Conservation (phyloP, 257 asterid genomes). For the Thymus quinquecostatus region DNA sequence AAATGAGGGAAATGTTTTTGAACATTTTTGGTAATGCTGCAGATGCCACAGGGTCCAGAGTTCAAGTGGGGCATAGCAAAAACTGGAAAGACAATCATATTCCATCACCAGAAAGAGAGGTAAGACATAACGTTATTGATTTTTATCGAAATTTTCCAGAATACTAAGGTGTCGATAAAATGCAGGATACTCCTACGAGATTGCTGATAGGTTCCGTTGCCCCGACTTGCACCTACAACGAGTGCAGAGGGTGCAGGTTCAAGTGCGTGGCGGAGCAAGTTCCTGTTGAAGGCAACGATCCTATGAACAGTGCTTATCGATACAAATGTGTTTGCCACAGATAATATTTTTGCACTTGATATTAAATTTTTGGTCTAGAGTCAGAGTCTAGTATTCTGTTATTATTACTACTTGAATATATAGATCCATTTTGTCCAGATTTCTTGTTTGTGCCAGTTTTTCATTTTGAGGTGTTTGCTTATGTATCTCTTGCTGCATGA, state of each 20-base stretch:
- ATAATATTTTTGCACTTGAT: constrained; percentile 21
- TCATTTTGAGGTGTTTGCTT: too few relatives aligned
- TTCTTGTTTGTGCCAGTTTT: not conserved
- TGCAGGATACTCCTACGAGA: constrained; percentile 46
- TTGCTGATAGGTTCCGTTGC: constrained; percentile 85
- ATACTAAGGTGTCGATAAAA: not conserved
- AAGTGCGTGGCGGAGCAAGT: constrained; percentile 95
- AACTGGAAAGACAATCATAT: constrained; percentile 20
- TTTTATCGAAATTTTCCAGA: not conserved
- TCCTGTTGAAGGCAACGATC: constrained; percentile 94
- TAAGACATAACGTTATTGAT: constrained; percentile 40
- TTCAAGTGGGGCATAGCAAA: constrained; percentile 35
- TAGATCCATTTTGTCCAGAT: constrained; percentile 38
- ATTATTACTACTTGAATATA: not conserved
- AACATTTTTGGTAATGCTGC: constrained; percentile 27
- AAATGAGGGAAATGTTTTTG: not conserved
- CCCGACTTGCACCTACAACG: constrained; percentile 88
- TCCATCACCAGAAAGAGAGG: constrained; percentile 35
- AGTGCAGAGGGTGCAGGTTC: constrained; percentile 86
- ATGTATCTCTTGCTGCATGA: not conserved
- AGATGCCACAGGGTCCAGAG: constrained; percentile 58
- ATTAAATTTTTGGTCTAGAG: not conserved
- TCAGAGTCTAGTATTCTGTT: not conserved
- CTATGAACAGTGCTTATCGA: constrained; percentile 80
- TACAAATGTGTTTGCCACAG: constrained; percentile 91